Conservation (phyloP, 2,329 filamentous ascomycete genomes). For the Bipolaris victoriae region DNA sequence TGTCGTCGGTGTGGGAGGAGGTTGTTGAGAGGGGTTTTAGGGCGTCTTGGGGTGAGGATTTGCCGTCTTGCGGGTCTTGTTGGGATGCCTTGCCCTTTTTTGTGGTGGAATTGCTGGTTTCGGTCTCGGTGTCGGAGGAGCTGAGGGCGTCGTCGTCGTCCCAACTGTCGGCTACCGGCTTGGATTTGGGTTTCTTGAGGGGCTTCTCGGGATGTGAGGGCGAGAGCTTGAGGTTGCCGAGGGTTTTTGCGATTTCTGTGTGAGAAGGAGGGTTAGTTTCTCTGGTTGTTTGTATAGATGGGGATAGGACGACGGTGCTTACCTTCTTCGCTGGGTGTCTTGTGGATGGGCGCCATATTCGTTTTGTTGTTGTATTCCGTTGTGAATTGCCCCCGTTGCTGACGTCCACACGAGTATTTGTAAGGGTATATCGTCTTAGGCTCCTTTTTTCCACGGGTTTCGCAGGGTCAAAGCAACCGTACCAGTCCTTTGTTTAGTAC, state of each 20-base stretch:
- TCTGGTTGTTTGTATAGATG: background rate
- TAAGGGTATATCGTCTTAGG: background rate
- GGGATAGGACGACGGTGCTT: background rate
- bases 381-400: too few relatives aligned
- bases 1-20: background rate
- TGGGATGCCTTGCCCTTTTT: background rate
- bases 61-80: background rate
- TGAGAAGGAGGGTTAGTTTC: background rate
- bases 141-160: conserved; percentile 78
- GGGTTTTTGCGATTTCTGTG: conserved; percentile 47
- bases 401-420: too few relatives aligned
- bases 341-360: conserved; percentile 17
- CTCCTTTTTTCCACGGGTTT: background rate
- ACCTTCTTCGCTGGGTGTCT: conserved; percentile 21
- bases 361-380: background rate
- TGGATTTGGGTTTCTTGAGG: conserved; percentile 43
- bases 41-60: conserved; percentile 12
- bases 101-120: conserved; percentile 14
- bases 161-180: conserved; percentile 71
- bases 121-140: conserved; percentile 42
- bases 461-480: too few relatives aligned
- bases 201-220: conserved; percentile 41
- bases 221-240: conserved; percentile 46
- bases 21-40: conserved; percentile 29
- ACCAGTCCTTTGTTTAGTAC: too few relatives aligned